phyloP scores from a whole-genome alignment of 2,329 filamentous ascomycete species.

The Colletotrichum shisoi region DNA sequence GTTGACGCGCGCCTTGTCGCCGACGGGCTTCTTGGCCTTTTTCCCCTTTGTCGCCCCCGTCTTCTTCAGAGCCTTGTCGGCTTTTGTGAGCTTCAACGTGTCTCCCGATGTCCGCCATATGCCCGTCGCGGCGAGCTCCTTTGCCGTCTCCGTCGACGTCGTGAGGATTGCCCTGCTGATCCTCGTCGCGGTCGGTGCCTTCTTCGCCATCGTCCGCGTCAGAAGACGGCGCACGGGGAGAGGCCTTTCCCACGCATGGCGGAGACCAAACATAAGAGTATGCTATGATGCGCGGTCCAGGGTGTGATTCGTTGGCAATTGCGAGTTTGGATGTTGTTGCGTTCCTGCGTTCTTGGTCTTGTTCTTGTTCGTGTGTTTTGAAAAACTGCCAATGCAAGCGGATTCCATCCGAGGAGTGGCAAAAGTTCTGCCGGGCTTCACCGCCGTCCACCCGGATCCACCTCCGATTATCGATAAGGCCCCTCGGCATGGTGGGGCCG shows the following conservation, averaged over 20 bases:
- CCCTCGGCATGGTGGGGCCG: background rate
- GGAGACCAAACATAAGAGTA: background rate
- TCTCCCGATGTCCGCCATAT: background rate
- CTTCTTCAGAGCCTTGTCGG: background rate
- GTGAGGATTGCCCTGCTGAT: background rate
- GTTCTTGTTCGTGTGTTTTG: background rate
- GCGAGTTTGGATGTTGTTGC: background rate
- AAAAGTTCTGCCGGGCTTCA: background rate
- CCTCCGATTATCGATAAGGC: background rate
- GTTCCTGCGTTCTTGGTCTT: background rate
- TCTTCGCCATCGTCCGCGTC: background rate
- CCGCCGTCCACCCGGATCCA: background rate
- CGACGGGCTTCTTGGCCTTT: conserved; percentile 5
- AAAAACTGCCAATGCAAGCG: background rate
- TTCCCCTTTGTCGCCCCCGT: background rate
- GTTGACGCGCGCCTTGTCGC: conserved; percentile 55
- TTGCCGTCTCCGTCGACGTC: background rate
- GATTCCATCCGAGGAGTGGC: background rate
- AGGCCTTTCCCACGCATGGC: background rate
- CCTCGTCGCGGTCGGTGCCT: background rate
- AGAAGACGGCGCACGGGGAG: background rate
- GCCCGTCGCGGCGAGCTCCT: background rate
- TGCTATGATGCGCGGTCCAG: too few relatives aligned
- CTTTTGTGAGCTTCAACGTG: rapidly evolving
- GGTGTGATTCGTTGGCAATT: background rate